phyloP scores from a whole-genome alignment of 306 rosid genomes.

The Cicer cuneatum region DNA sequence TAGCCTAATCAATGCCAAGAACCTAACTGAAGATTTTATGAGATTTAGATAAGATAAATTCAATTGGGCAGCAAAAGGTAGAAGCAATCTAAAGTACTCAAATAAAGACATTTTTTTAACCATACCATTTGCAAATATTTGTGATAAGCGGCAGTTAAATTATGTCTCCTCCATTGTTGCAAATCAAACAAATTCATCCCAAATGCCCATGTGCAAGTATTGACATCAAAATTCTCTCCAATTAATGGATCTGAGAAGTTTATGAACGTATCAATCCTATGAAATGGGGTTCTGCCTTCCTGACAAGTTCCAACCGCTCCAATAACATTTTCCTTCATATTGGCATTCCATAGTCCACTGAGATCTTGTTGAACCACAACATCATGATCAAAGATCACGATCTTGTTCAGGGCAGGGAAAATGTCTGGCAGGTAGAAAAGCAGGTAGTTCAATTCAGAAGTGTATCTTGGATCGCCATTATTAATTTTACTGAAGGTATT shows the following conservation, averaged over 20 bases:
- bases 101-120: conserved; percentile 27
- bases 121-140: conserved; percentile 43
- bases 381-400: conserved; percentile 46
- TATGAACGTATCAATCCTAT: conserved; percentile 38
- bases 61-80: conserved; percentile 6
- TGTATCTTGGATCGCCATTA: conserved; percentile 27
- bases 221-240: conserved; percentile 28
- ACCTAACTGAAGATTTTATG: not conserved
- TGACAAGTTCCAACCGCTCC: conserved; percentile 49
- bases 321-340: conserved; percentile 38
- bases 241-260: conserved; percentile 45
- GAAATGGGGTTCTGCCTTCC: conserved; percentile 45
- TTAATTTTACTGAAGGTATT: conserved; percentile 12
- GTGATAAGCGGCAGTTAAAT: conserved; percentile 39
- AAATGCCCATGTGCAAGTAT: conserved; percentile 49
- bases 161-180: conserved; percentile 44
- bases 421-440: conserved; percentile 45
- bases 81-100: conserved; percentile 18
- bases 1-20: conserved; percentile 9
- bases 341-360: conserved; percentile 37
- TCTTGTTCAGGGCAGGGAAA: conserved; percentile 44
- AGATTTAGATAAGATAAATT: conserved; percentile 8
- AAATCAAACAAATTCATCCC: conserved; percentile 48
- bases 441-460: conserved; percentile 41
- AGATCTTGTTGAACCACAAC: conserved; percentile 50